Percentiles rank a stretch among this genome's conserved stretches.
Evolutionary conservation across 2,329 filamentous ascomycete genomes (phyloP).

Genomic region (Lachnellula subtilissima): DNA sequence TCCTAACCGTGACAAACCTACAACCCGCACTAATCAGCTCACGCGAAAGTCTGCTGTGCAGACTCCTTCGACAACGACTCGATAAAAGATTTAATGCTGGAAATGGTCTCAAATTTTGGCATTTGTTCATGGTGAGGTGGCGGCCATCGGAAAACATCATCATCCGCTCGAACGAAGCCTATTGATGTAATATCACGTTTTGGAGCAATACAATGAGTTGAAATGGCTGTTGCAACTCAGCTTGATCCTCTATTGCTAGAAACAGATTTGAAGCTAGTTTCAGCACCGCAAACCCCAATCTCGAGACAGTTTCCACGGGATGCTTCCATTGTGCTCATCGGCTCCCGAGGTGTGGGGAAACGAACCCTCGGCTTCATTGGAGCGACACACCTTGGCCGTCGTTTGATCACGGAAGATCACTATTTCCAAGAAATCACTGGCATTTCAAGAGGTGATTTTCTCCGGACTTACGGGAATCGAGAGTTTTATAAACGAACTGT

Average conservation of each 20-base stretch:
- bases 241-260: constrained; percentile 14
- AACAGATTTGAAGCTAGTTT: constrained; percentile 18
- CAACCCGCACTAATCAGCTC: too few relatives aligned
- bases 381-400: constrained; percentile 63
- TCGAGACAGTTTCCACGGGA: constrained; percentile 35
- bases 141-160: neutral
- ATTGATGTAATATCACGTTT: constrained; percentile 4
- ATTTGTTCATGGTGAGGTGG: too few relatives aligned
- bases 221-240: constrained; percentile 28
- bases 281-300: constrained; percentile 15
- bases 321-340: constrained; percentile 68
- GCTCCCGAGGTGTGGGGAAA: constrained; percentile 70
- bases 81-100: too few relatives aligned
- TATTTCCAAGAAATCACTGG: constrained; percentile 62
- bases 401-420: constrained; percentile 64
- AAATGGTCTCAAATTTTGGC: too few relatives aligned
- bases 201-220: neutral
- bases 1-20: too few relatives aligned
- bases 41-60: too few relatives aligned
- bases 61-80: too few relatives aligned
- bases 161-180: neutral
- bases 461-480: constrained; percentile 54
- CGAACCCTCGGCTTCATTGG: constrained; percentile 72
- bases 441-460: constrained; percentile 57
- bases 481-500: constrained; percentile 62